Base-by-base conservation (phyloP, 202 grass and related monocot species). In the Saccharum hybrid region DNA sequence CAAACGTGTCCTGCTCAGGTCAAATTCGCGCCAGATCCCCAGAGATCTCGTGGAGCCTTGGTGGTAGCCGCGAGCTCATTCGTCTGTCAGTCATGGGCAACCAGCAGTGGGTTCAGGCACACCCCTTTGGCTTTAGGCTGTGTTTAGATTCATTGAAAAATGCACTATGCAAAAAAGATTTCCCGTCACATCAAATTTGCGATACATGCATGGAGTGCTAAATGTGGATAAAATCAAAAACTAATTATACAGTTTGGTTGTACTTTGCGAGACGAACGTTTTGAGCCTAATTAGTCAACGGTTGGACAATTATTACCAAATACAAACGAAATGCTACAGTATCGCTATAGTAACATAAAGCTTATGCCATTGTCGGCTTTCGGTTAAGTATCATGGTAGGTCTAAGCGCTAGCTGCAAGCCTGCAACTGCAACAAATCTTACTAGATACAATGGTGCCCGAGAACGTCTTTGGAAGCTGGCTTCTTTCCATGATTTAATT, bases 311-410 rank as follows among this genome's bases (percentile, higher is more conserved):
- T n/a, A n/a, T n/a, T n/a, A n/a, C n/a, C n/a, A n/a, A n/a, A n/a
- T n/a, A n/a, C n/a, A n/a, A n/a, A n/a, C n/a, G n/a, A n/a, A n/a
- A n/a, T n/a, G n/a, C n/a, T n/a, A n/a, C n/a, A n/a, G n/a, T n/a
- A n/a, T n/a, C n/a, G n/a, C n/a, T n/a, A n/a, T n/a, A n/a, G 48
- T 18, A 34, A 33, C 45, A 45, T 23, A 69, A 52, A 57, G 65
- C 23, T 70, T 2, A 3, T 38, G n/a, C 6, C 33, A 38, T 10
- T 56, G 46, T 36, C 9, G 6, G 23, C 78, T 68, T 80, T 69
- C 43, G 65, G 78, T 80, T 54, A 69, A 41, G 31, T 57, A 81
- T 59, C 48, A 62, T 62, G 74, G 54, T 36, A 62, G 56, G 76
- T 13, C 19, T 39, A 21, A 18, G 43, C 54, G 19, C 54, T 22